phyloP scores from a whole-genome alignment of 208 protist genomes.

The Naegleria fowleri region DNA sequence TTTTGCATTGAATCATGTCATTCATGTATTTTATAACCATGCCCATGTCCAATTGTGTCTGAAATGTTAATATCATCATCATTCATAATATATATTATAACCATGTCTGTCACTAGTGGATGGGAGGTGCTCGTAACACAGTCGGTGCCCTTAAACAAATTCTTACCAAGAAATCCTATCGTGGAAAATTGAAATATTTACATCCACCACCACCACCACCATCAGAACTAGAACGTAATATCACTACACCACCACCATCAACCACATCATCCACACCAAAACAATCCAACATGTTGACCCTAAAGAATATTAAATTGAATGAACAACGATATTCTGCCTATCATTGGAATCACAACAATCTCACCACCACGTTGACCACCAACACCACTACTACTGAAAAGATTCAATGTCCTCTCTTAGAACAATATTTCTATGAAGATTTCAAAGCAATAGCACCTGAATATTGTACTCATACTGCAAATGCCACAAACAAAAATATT shows the following conservation, averaged over 20 bases:
- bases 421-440: not conserved
- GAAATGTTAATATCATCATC: no score
- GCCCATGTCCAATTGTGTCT: no score
- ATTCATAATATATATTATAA: no score
- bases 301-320: not conserved
- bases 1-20: no score
- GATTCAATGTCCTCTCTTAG: not conserved
- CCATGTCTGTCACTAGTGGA: no score
- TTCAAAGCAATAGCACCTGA: not conserved
- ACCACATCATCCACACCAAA: no score
- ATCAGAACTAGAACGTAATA: no score
- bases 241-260: no score
- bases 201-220: not conserved
- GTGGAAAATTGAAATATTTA: not conserved
- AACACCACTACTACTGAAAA: not conserved
- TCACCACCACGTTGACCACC: no score
- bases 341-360: not conserved
- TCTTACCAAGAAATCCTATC: not conserved
- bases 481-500: no score
- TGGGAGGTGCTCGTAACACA: not conserved
- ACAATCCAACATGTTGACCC: no score
- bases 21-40: no score
- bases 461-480: not conserved
- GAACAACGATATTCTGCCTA: not conserved
- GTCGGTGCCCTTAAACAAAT: not conserved